A percentile compares a stretch with the other conserved stretches of the same genome.
These are phyloP conservation scores for Ophiognomonia clavigignenti-juglandacearum DNA, from an alignment of 2,329 filamentous ascomycete genomes.

Conservation along the genomic window DNA sequence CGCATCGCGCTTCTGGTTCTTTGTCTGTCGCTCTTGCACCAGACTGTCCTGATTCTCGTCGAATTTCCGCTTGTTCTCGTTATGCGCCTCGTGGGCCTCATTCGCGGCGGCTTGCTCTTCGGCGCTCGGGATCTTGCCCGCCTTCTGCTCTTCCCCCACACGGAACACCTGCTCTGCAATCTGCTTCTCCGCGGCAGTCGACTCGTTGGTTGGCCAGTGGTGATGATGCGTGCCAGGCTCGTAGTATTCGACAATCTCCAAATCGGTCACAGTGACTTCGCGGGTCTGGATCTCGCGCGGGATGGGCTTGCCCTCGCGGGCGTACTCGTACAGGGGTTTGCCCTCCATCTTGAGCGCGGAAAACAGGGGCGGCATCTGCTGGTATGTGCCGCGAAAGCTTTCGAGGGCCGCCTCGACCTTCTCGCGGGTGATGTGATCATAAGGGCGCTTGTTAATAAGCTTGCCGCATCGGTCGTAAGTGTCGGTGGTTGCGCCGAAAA, in stretches of 20 bases:
- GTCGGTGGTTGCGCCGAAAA: slow-evolving; percentile 91
- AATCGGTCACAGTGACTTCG: slow-evolving; percentile 69
- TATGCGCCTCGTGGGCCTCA: slow-evolving; percentile 50
- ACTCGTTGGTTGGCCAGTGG: slow-evolving; percentile 75
- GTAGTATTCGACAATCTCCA: slow-evolving; percentile 81
- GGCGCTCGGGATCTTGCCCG: slow-evolving; percentile 42
- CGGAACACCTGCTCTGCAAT: slow-evolving; percentile 70
- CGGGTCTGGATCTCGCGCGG: slow-evolving; percentile 79
- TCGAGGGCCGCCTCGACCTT: slow-evolving; percentile 72
- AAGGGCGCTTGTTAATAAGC: slow-evolving; percentile 68
- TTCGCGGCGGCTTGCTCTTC: slow-evolving; percentile 53
- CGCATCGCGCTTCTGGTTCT: slow-evolving; percentile 19
- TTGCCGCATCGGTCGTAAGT: slow-evolving; percentile 87
- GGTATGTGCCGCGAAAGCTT: slow-evolving; percentile 74
- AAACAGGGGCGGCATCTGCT: slow-evolving; percentile 88
- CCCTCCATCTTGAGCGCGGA: slow-evolving; percentile 91
- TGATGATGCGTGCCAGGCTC: slow-evolving; percentile 77
- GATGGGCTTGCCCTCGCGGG: slow-evolving; percentile 79
- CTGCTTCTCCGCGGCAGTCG: slow-evolving; percentile 67
- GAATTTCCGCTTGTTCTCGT: slow-evolving; percentile 53
- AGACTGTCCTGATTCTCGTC: slow-evolving; percentile 54
- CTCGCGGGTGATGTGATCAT: slow-evolving; percentile 76
- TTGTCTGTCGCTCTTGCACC: slow-evolving; percentile 44
- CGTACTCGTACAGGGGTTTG: slow-evolving; percentile 94
- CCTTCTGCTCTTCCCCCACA: slow-evolving; percentile 52